These are phyloP conservation scores for Pseudoperonospora humuli DNA, from an alignment of 352 stramenopile species.

Conservation along the genomic window DNA sequence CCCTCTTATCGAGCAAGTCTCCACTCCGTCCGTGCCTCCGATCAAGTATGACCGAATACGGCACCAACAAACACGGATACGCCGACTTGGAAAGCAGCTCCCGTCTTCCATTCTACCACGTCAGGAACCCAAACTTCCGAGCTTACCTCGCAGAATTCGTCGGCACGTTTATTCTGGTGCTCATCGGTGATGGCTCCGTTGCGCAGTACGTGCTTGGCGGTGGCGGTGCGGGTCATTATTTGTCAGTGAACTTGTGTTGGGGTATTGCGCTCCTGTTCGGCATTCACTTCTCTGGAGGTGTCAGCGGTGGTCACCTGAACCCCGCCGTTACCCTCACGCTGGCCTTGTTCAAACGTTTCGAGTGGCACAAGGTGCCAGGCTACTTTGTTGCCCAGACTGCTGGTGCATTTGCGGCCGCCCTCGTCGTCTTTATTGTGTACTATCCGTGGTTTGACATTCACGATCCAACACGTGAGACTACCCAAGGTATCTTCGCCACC, in stretches of 20 bases:
- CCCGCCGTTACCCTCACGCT: slow-evolving; percentile 49
- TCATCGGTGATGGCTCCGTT: slow-evolving; percentile 51
- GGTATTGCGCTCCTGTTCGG: slow-evolving; percentile 53
- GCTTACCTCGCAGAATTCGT: slow-evolving; percentile 59
- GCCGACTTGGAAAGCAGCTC: slow-evolving; percentile 24
- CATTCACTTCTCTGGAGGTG: slow-evolving; percentile 44
- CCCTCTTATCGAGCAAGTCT: slow-evolving; percentile 3
- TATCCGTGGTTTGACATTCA: slow-evolving; percentile 44
- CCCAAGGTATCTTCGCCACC: slow-evolving; percentile 43
- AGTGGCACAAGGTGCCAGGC: slow-evolving; percentile 43
- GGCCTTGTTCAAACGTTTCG: slow-evolving; percentile 42
- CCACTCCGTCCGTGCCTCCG: background rate
- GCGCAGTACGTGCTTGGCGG: slow-evolving; percentile 47
- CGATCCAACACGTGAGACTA: slow-evolving; percentile 32
- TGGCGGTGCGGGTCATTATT: slow-evolving; percentile 39
- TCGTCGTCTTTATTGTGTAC: slow-evolving; percentile 50
- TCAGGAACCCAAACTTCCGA: slow-evolving; percentile 32
- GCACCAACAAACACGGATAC: slow-evolving; percentile 24
- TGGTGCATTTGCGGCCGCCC: slow-evolving; percentile 36
- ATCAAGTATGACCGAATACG: slow-evolving; percentile 31
- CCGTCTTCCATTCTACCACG: slow-evolving; percentile 22
- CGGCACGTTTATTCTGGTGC: slow-evolving; percentile 53
- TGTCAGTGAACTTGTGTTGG: slow-evolving; percentile 48
- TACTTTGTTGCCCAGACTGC: slow-evolving; percentile 44
- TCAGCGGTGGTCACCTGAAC: slow-evolving; percentile 58